phyloP scores from a whole-genome alignment of 768 basidiomycete species.

The Lactifluus pinguis region DNA sequence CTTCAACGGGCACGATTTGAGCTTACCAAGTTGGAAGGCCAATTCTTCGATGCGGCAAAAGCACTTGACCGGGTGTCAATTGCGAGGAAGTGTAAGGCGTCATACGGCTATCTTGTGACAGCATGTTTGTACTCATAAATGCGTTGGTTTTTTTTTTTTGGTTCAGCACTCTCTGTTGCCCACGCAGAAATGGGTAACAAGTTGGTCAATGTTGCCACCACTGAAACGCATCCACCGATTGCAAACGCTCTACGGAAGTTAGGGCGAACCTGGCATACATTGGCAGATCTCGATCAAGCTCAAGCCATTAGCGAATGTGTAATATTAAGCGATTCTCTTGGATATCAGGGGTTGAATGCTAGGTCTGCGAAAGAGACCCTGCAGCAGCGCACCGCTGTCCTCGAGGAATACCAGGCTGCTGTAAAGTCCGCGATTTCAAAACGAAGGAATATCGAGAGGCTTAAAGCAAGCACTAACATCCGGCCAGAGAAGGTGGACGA shows the following conservation, averaged over 20 bases:
- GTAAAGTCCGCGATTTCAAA: conserved; percentile 92
- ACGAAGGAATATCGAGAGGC: conserved; percentile 79
- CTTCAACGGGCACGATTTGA: conserved; percentile 85
- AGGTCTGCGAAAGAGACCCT: conserved; percentile 92
- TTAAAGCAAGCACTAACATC: conserved; percentile 81
- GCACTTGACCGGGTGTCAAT: conserved; percentile 81
- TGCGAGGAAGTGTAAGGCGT: conserved; percentile 60
- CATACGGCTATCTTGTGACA: not conserved
- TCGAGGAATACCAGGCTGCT: conserved; percentile 92
- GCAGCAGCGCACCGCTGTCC: conserved; percentile 76
- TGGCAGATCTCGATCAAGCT: conserved; percentile 83
- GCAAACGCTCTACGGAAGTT: conserved; percentile 78
- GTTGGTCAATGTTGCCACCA: conserved; percentile 78
- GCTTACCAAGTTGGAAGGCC: conserved; percentile 82
- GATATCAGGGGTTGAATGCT: conserved; percentile 97
- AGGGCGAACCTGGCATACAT: conserved; percentile 78
- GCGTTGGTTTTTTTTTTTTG: not conserved
- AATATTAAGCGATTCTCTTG: conserved; percentile 89
- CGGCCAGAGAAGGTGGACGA: conserved; percentile 81
- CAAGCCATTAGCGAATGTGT: conserved; percentile 94
- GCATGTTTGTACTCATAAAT: conserved; percentile 11
- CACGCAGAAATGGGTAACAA: conserved; percentile 93
- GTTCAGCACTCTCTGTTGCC: conserved; percentile 60
- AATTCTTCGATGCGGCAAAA: conserved; percentile 89
- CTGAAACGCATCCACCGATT: conserved; percentile 79